Evolutionary conservation across 75 land plant species (phyloP).

Genomic region (Selaginella tamariscina): DNA sequence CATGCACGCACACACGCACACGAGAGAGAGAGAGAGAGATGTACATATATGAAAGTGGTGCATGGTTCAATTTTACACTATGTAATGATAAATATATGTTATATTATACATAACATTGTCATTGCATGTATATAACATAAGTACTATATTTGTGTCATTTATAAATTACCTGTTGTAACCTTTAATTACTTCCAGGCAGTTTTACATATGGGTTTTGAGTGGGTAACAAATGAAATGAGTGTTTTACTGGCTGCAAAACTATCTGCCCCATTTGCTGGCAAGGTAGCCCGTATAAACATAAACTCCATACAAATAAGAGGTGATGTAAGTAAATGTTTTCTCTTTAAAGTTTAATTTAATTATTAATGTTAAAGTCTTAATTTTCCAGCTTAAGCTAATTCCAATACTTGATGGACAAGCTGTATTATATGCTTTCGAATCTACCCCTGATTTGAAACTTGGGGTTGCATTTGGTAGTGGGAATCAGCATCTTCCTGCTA

Average conservation of each 20-base stretch:
- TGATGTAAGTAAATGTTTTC: conserved; percentile 45
- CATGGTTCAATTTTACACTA: too few species aligned
- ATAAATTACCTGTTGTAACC: too few species aligned
- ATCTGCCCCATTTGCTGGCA: conserved; percentile 61
- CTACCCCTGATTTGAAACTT: conserved; percentile 71
- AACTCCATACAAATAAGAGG: conserved; percentile 87
- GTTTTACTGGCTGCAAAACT: conserved; percentile 73
- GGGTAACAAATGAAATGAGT: conserved; percentile 91
- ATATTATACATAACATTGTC: background rate
- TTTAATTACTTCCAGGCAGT: conserved; percentile 26
- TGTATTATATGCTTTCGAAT: conserved; percentile 67
- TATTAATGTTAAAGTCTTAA: background rate
- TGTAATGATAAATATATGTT: too few species aligned
- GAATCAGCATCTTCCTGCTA: conserved; percentile 71
- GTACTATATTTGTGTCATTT: too few species aligned
- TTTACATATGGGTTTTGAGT: conserved; percentile 76
- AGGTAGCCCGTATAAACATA: conserved; percentile 62
- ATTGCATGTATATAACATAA: too few species aligned
- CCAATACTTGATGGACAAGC: conserved; percentile 93
- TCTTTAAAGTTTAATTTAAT: background rate
- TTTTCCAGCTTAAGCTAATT: conserved; percentile 49
- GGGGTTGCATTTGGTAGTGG: conserved; percentile 90
- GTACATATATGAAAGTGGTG: too few species aligned
- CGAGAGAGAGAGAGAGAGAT: too few species aligned
- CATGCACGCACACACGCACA: too few species aligned